Percentiles rank a stretch among this genome's conserved stretches.
Conservation (phyloP, 768 basidiomycete species). For the Lactarius vividus region DNA sequence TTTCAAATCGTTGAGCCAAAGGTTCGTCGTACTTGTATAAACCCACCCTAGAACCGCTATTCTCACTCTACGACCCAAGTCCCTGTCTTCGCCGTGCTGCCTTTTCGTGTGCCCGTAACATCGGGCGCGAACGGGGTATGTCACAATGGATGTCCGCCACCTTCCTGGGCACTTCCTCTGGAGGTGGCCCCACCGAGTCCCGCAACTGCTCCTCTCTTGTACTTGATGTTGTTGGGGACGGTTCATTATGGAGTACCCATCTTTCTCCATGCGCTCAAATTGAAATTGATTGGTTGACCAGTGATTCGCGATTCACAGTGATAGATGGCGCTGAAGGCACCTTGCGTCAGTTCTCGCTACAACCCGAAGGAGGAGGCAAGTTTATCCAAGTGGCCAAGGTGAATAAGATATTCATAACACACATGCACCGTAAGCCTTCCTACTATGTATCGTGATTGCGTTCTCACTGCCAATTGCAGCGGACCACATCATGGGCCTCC, state of each 20-base stretch:
- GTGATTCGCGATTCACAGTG: constrained; percentile 44
- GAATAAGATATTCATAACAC: constrained; percentile 75
- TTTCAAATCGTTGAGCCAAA: background rate
- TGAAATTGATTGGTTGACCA: background rate
- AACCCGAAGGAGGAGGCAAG: constrained; percentile 40
- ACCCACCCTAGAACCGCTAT: no score
- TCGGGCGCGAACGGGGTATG: constrained; percentile 26
- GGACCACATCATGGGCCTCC: constrained; percentile 74
- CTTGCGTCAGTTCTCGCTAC: constrained; percentile 59
- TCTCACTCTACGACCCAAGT: background rate
- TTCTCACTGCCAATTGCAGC: constrained; percentile 37
- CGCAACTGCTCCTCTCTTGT: constrained; percentile 76
- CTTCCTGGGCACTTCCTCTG: constrained; percentile 75
- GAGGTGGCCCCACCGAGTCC: constrained; percentile 70
- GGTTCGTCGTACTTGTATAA: background rate
- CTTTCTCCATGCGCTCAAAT: constrained; percentile 12
- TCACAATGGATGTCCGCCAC: constrained; percentile 50
- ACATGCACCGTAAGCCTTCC: constrained; percentile 62
- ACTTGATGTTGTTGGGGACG: constrained; percentile 52
- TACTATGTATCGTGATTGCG: background rate
- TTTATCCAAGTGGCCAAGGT: constrained; percentile 47
- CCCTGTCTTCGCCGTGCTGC: background rate
- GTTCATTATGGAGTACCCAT: constrained; percentile 64
- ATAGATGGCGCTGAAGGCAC: constrained; percentile 86
- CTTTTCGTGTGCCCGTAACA: background rate